These are phyloP conservation scores for Phialocephala sp. DNA, from an alignment of 2,329 filamentous ascomycete genomes.

Conservation along the genomic window DNA sequence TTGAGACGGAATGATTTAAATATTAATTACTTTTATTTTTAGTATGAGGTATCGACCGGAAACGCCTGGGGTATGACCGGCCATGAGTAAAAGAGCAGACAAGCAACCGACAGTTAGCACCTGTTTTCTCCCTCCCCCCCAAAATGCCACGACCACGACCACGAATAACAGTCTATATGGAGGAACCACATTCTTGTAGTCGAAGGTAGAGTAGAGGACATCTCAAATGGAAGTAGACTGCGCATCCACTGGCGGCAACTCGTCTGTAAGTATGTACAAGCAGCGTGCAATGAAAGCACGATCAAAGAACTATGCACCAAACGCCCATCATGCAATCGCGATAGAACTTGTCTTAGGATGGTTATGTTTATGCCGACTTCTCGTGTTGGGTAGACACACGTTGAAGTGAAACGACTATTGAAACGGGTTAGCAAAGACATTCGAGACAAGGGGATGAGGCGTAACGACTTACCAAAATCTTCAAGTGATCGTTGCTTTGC, in stretches of 20 bases:
- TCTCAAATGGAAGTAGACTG: background rate
- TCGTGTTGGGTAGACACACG: conserved; percentile 92
- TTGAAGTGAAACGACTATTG: conserved; percentile 81
- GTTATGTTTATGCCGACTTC: conserved; percentile 71
- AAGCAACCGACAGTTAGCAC: conserved; percentile 14
- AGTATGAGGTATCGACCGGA: background rate
- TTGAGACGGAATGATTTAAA: background rate
- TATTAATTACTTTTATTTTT: background rate
- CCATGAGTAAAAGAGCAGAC: conserved; percentile 6
- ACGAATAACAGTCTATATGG: background rate
- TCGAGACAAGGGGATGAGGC: conserved; percentile 9
- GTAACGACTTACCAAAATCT: conserved; percentile 76
- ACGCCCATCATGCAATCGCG: background rate
- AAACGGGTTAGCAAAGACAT: conserved; percentile 53
- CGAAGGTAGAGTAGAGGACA: background rate
- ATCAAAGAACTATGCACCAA: background rate
- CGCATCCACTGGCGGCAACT: background rate
- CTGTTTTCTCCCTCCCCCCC: background rate
- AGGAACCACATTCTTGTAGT: background rate
- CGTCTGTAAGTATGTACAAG: conserved; percentile 15
- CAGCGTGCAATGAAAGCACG: background rate
- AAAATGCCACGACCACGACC: conserved; percentile 6
- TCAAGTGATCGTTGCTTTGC: conserved; percentile 85
- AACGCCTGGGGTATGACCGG: conserved; percentile 14
- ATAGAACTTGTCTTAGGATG: background rate